phyloP scores from a whole-genome alignment of 306 rosid species.

The Glycine soja region DNA sequence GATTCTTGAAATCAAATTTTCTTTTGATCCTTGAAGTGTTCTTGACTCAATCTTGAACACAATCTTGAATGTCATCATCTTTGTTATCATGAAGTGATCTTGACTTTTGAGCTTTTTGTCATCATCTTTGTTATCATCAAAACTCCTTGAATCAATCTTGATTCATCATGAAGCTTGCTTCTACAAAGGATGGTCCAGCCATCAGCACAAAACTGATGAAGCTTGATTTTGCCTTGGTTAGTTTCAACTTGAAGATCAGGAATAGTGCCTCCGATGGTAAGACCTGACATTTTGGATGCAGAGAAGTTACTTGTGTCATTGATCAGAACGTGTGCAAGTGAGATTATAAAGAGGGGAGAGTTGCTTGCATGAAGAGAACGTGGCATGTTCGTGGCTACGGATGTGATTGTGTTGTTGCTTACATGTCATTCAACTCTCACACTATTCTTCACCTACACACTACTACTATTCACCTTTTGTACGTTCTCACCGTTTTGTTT shows the following conservation, averaged over 20 bases:
- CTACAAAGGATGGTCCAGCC: constrained; percentile 74
- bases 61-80: no score
- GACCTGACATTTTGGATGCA: constrained; percentile 68
- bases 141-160: no score
- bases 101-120: no score
- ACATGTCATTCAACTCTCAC: not conserved
- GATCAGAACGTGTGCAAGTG: not conserved
- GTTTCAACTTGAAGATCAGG: constrained; percentile 79
- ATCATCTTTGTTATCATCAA: no score
- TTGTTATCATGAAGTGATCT: no score
- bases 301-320: not conserved
- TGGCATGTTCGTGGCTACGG: constrained; percentile 55
- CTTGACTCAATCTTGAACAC: no score
- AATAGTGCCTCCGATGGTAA: constrained; percentile 79
- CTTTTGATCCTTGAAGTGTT: no score
- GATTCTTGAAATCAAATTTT: no score
- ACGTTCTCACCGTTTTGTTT: no score
- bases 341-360: constrained; percentile 38
- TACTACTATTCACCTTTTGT: not conserved
- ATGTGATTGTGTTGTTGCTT: constrained; percentile 40
- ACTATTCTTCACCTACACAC: constrained; percentile 32
- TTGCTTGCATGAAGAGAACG: constrained; percentile 77
- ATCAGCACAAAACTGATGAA: constrained; percentile 59
- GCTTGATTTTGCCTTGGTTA: constrained; percentile 72
- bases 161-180: no score